Base-by-base conservation (phyloP, 2,329 filamentous ascomycete genomes). In the Alternaria triticina region DNA sequence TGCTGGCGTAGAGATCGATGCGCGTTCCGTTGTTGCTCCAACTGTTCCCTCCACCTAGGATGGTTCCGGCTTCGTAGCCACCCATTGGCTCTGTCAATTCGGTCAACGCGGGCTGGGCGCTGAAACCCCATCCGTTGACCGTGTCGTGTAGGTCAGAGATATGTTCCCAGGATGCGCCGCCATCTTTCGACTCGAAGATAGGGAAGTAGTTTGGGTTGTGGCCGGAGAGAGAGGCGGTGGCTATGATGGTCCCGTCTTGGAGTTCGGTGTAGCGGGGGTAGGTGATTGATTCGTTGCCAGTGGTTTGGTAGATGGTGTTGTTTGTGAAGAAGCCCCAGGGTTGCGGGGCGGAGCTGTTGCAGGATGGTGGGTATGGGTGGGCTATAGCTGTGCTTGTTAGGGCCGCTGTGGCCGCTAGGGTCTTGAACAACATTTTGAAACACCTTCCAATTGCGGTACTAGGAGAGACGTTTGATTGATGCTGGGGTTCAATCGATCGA, bases 41-140 rank as follows among this genome's bases (percentile, higher is more conserved):
- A 50, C 59, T 68, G 13, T 70, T 70, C 1, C 87, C 88, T 0
- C 87, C 83, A 8, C 84, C 76, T 33, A 73, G 25, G 3, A 73
- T 65, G 1, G 71, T 73, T n/a, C 71, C 70, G 12, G 66, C 69
- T 9, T 54, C 52, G 33, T 69, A 73, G 5, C 62, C 67, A 9
- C 54, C 70, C 58, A 73, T 65, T 30, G 64, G 59, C 40, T 63
- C 58, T 1, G 63, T 63, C 28, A 73, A 55, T 27, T 65, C 63
- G 7, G 63, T 44, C 54, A 71, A 44, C 17, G 63, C 62, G 8
- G 70, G 70, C 50, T 71, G 70, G 8, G 90, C 90, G 43, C 87
- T 83, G 59, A 91, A 74, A 6, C 90, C 89, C 81, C 86, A 88
- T 40, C 85, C 85, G 68, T 90, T 89, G 46, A 86, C 86, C 46